Percentiles rank a stretch among this genome's conserved stretches.
phyloP scores from a whole-genome alignment of 2,329 filamentous ascomycete species.

The Cercospora nicotianae region DNA sequence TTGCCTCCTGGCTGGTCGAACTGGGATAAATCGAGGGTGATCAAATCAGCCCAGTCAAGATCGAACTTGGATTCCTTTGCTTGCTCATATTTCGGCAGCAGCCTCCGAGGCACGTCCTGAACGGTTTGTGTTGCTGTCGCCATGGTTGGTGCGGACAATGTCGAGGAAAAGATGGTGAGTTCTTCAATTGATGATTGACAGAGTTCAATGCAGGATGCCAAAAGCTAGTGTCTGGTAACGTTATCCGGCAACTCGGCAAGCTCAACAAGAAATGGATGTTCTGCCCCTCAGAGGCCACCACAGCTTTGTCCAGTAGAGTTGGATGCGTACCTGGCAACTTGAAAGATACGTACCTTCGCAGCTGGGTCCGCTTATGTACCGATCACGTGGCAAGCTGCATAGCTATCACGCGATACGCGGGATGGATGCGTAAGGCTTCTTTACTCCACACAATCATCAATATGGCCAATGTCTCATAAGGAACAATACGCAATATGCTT shows the following conservation, averaged over 20 bases:
- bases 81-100: constrained; percentile 27
- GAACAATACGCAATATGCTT: background rate
- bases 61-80: constrained; percentile 28
- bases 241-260: constrained; percentile 10
- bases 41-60: constrained; percentile 55
- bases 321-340: constrained; percentile 8
- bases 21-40: constrained; percentile 57
- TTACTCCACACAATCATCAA: background rate
- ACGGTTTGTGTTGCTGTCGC: constrained; percentile 27
- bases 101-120: constrained; percentile 17
- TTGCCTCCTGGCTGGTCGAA: constrained; percentile 58
- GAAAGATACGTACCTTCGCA: constrained; percentile 7
- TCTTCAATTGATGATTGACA: too few species aligned
- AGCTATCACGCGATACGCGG: constrained; percentile 20
- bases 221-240: background rate
- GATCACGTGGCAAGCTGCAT: constrained; percentile 14
- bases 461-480: background rate
- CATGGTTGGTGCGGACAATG: too few species aligned
- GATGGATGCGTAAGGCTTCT: constrained; percentile 3
- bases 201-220: background rate
- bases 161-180: too few species aligned
- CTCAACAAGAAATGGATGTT: background rate
- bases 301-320: constrained; percentile 13
- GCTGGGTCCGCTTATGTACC: background rate
- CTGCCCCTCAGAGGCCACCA: constrained; percentile 7